phyloP scores from a whole-genome alignment of 2,329 filamentous ascomycete genomes.

The Rosellinia necatrix region DNA sequence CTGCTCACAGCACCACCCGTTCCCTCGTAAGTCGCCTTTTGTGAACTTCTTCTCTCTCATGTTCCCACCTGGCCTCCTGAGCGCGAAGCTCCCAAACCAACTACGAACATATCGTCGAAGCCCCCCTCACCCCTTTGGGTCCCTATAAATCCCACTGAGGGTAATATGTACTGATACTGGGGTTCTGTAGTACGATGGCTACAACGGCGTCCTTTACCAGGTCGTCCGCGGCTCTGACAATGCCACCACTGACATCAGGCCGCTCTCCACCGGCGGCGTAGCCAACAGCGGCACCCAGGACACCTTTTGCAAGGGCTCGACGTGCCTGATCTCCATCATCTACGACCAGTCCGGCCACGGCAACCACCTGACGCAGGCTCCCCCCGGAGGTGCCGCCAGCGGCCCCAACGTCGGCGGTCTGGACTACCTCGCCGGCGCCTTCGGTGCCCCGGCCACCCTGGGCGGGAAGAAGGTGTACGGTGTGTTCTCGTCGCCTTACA shows the following conservation, averaged over 20 bases:
- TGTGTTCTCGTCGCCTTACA: conserved; percentile 64
- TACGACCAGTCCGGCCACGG: conserved; percentile 68
- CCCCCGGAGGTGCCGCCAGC: conserved; percentile 55
- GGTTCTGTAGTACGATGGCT: conserved; percentile 51
- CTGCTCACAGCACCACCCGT: conserved; percentile 67
- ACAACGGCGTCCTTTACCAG: conserved; percentile 46
- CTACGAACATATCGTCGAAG: not conserved
- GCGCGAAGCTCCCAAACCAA: not conserved
- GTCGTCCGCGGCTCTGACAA: conserved; percentile 60
- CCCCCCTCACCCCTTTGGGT: not conserved
- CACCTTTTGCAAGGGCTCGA: conserved; percentile 62
- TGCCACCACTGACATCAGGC: conserved; percentile 52
- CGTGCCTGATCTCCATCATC: conserved; percentile 67
- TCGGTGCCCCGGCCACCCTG: conserved; percentile 63
- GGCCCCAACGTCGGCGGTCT: conserved; percentile 62
- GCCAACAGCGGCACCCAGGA: conserved; percentile 66
- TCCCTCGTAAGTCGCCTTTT: conserved; percentile 45
- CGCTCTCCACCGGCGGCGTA: conserved; percentile 62
- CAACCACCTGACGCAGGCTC: conserved; percentile 67
- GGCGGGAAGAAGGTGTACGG: conserved; percentile 67
- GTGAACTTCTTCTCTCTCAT: no score
- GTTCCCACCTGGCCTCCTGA: not conserved
- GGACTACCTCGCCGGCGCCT: conserved; percentile 64
- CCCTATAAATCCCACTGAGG: not conserved
- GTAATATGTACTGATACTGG: not conserved